Base-by-base conservation (phyloP, 352 stramenopile species). In the Peronosclerospora sorghi region DNA sequence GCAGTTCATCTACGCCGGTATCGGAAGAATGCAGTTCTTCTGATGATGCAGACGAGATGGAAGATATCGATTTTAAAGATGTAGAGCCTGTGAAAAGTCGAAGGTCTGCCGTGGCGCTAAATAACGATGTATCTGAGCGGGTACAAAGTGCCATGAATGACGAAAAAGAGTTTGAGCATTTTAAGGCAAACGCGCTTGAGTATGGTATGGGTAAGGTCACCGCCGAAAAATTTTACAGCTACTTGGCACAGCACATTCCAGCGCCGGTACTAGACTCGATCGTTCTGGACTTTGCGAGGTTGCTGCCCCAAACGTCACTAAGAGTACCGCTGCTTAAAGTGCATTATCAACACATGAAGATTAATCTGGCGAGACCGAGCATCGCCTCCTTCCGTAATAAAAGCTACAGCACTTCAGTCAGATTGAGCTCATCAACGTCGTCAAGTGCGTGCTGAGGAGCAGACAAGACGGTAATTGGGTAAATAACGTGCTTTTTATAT, bases 221-320 rank as follows among this genome's bases (percentile, higher is more conserved):
- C 0, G 73, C 76, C 0, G 60, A 71, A 6, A 59, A 45, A 2
- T 93, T 93, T 29, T 86, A 93, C 28, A 39, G 20, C 13, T 90
- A 89, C 32, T 41, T 93, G 24, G 60, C 56, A 24, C 39, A 64
- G 15, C 45, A 80, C 2, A 84, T 93, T 21, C 55, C 59, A 1
- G 52, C 65, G 5, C 48, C 73, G 2, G 54, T 73, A 39, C 59
- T 93, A 35, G 55, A 65, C 4, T 68, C 72, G 9, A 86, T 93
- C 30, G 74, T 90, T 10, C 30, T 86, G 38, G 80, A 93, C 39
- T 93, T 93, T 61, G 80, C 80, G 4, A 50, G 77, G 2, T 43
- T 93, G 21, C 40, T 93, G 7, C 73, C 76, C 1, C 73, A 85
- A 48, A 42, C 65, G 0, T 36, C 65, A 19, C 50, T 86, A 29